phyloP scores from a whole-genome alignment of 805 yeast species.

The Zygoascus biomembranicola region DNA sequence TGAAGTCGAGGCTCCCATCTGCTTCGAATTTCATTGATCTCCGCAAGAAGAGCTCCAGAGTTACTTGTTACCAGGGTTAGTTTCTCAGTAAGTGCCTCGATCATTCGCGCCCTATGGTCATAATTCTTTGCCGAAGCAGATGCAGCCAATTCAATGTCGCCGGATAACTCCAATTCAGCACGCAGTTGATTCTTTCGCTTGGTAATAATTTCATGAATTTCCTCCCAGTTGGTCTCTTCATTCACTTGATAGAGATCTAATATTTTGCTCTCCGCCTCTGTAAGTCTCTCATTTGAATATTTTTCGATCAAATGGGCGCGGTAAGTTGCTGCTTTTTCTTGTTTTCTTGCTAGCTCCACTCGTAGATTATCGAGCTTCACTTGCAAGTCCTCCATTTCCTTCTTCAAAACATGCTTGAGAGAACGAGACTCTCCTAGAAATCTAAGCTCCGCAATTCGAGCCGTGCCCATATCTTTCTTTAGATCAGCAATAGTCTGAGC shows the following conservation, averaged over 20 bases:
- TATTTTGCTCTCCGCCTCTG: not conserved
- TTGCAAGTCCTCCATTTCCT: constrained; percentile 14
- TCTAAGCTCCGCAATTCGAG: not conserved
- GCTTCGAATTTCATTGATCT: constrained; percentile 33
- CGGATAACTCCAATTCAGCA: not conserved
- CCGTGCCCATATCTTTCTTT: not conserved
- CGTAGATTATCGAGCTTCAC: constrained; percentile 3
- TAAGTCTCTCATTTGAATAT: not conserved
- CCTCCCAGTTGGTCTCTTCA: not conserved
- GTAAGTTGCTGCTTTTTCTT: not conserved
- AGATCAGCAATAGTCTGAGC: not conserved
- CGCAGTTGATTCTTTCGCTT: not conserved
- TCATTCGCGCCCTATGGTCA: constrained; percentile 35
- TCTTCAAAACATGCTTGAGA: not conserved
- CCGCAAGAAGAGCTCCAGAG: constrained; percentile 25
- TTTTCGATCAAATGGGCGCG: not conserved
- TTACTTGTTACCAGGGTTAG: constrained; percentile 1
- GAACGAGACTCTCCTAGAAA: not conserved
- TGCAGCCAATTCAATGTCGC: not conserved
- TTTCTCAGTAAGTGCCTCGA: constrained; percentile 28
- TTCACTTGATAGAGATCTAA: not conserved
- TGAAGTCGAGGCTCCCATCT: constrained; percentile 60
- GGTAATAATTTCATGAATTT: not conserved
- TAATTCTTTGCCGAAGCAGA: constrained; percentile 26
- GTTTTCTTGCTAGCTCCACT: constrained; percentile 2